Evolutionary conservation across 2,329 filamentous ascomycete species (phyloP).

Genomic region (Microthyrium microscopicum): DNA sequence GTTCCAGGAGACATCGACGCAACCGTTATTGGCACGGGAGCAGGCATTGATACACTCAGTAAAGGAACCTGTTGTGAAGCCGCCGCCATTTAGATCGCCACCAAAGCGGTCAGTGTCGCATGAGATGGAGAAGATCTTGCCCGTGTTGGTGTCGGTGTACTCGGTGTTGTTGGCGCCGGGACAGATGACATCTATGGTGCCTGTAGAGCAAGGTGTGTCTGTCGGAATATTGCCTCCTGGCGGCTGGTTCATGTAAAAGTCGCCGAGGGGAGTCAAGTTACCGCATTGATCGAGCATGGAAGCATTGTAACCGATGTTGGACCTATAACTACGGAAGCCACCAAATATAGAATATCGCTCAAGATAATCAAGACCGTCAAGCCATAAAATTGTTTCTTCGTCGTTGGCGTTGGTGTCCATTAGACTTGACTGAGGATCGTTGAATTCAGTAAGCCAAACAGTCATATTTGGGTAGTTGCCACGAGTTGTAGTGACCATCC

Average conservation of each 20-base stretch:
- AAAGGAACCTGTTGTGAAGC: no score
- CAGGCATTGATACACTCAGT: no score
- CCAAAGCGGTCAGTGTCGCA: no score
- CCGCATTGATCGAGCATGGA: constrained; percentile 4
- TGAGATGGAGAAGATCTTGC: no score
- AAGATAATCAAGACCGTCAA: not conserved
- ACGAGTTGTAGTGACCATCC: not conserved
- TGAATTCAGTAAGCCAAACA: constrained; percentile 5
- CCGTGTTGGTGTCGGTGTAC: no score
- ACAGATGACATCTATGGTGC: not conserved
- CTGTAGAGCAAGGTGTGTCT: not conserved
- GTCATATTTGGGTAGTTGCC: constrained; percentile 1
- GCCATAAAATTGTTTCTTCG: not conserved
- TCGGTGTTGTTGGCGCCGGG: no score
- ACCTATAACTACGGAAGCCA: constrained; percentile 2
- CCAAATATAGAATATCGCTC: constrained; percentile 6
- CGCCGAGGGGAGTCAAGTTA: constrained; percentile 4
- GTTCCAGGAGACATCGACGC: no score
- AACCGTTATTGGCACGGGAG: no score
- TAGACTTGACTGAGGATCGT: constrained; percentile 1
- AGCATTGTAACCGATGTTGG: constrained; percentile 5
- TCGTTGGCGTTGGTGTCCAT: not conserved
- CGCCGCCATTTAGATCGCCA: no score
- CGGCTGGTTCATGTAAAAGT: not conserved
- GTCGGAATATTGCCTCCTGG: not conserved